These are phyloP conservation scores for Gentiana dahurica DNA, from an alignment of 257 asterid species.

Conservation along the genomic window DNA sequence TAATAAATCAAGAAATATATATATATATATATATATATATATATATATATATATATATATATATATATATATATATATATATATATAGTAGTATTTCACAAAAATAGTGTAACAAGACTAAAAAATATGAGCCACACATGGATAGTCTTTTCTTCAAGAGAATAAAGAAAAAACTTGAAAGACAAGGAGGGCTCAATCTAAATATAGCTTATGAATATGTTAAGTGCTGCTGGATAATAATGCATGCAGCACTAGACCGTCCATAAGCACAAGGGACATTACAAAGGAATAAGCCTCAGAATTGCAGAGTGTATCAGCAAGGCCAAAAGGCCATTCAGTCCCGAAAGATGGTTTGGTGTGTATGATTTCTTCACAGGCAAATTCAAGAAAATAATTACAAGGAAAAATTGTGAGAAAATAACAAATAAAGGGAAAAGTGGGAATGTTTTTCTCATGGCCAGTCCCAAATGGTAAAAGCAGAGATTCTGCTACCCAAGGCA, in stretches of 20 bases:
- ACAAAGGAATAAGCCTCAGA: constrained; percentile 41
- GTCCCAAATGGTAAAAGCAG: constrained; percentile 52
- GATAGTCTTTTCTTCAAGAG: constrained; percentile 10
- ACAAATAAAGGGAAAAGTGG: not conserved
- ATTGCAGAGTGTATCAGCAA: constrained; percentile 63
- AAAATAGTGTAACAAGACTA: too few relatives aligned
- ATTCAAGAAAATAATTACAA: not conserved
- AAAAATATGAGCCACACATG: constrained; percentile 14
- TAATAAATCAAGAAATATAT: too few relatives aligned
- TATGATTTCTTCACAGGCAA: constrained; percentile 43
- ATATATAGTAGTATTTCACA: too few relatives aligned
- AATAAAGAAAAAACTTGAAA: constrained; percentile 9
- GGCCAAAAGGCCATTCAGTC: constrained; percentile 43
- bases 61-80: too few relatives aligned
- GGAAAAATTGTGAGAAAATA: not conserved
- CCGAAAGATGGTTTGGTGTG: constrained; percentile 68
- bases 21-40: too few relatives aligned
- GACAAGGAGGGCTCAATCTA: constrained; percentile 2
- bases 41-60: too few relatives aligned
- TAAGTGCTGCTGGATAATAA: constrained; percentile 7
- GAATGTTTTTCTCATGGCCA: constrained; percentile 64
- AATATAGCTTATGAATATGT: constrained; percentile 21
- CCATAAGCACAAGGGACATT: constrained; percentile 13
- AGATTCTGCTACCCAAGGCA: constrained; percentile 51
- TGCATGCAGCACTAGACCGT: constrained; percentile 18